Percentiles rank a stretch among this genome's conserved stretches.
Evolutionary conservation across 2,329 filamentous ascomycete species (phyloP).

Genomic region (Colletotrichum cereale): DNA sequence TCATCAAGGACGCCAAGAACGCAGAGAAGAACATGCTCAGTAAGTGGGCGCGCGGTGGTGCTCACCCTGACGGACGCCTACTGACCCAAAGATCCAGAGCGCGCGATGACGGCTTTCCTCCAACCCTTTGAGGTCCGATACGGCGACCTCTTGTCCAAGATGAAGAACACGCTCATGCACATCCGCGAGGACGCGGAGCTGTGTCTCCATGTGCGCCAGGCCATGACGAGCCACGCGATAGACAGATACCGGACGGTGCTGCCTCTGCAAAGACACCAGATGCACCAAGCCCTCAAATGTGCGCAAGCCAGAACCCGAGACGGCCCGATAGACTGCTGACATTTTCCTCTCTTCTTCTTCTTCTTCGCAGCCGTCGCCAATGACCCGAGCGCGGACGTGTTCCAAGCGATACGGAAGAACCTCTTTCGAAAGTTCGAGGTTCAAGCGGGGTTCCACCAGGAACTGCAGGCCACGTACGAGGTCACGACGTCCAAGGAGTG

Average conservation of each 20-base stretch:
- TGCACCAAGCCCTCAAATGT: conserved; percentile 30
- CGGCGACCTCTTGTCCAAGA: conserved; percentile 40
- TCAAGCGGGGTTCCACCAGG: conserved; percentile 46
- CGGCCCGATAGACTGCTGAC: not conserved
- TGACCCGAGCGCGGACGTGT: conserved; percentile 28
- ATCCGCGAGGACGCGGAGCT: conserved; percentile 41
- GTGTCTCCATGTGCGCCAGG: conserved; percentile 38
- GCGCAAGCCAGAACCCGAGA: not conserved
- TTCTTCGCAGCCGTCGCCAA: conserved; percentile 36
- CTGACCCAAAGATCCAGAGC: not conserved
- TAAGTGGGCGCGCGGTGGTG: not conserved
- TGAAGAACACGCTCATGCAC: conserved; percentile 34
- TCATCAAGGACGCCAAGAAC: conserved; percentile 42
- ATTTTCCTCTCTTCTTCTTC: too few species aligned
- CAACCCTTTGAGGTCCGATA: conserved; percentile 41
- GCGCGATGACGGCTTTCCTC: conserved; percentile 20
- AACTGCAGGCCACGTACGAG: conserved; percentile 44
- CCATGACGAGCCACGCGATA: conserved; percentile 38
- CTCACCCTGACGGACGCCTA: too few species aligned
- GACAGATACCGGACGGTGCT: conserved; percentile 37
- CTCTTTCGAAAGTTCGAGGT: conserved; percentile 44
- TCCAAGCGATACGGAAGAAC: conserved; percentile 42
- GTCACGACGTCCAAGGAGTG: conserved; percentile 45
- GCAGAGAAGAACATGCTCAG: conserved; percentile 39
- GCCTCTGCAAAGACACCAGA: conserved; percentile 36